A percentile compares a stretch with the other conserved stretches of the same genome.
phyloP scores from a whole-genome alignment of 176 grass and related monocot genomes.

The Aegilops speltoides region DNA sequence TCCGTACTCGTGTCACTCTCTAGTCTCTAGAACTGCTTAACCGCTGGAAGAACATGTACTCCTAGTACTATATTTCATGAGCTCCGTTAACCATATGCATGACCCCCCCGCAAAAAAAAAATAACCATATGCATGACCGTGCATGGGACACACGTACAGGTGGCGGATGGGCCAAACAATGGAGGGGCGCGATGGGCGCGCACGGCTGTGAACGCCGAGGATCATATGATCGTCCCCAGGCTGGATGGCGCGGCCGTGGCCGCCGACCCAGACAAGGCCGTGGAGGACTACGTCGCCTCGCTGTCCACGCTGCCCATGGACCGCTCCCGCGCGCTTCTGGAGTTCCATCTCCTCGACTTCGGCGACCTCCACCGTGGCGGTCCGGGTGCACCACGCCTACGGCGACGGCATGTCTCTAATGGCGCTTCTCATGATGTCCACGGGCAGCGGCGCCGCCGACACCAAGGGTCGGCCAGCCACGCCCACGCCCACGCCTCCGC shows the following conservation, averaged over 20 bases:
- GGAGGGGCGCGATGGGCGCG: slow-evolving; percentile 34
- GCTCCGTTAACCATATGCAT: too few species aligned
- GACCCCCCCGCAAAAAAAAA: too few species aligned
- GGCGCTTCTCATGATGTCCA: neutral
- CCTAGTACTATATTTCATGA: too few species aligned
- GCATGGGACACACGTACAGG: neutral
- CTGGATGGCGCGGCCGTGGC: slow-evolving; percentile 10
- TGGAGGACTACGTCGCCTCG: slow-evolving; percentile 80
- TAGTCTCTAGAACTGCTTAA: too few species aligned
- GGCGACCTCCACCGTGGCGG: neutral
- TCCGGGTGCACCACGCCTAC: neutral
- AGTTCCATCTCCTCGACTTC: neutral
- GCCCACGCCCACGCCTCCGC: too few species aligned
- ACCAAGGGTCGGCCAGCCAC: neutral
- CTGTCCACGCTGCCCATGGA: slow-evolving; percentile 56
- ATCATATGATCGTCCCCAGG: slow-evolving; percentile 58
- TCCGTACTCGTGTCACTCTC: too few species aligned
- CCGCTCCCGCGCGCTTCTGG: neutral
- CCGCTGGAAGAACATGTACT: too few species aligned
- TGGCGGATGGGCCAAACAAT: neutral
- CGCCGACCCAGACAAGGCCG: slow-evolving; percentile 37
- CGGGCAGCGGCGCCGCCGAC: neutral
- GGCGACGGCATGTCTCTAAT: neutral
- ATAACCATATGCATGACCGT: too few species aligned
- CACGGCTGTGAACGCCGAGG: slow-evolving; percentile 46